phyloP scores from a whole-genome alignment of 352 stramenopile genomes.

The Phytopythium kandeliae region DNA sequence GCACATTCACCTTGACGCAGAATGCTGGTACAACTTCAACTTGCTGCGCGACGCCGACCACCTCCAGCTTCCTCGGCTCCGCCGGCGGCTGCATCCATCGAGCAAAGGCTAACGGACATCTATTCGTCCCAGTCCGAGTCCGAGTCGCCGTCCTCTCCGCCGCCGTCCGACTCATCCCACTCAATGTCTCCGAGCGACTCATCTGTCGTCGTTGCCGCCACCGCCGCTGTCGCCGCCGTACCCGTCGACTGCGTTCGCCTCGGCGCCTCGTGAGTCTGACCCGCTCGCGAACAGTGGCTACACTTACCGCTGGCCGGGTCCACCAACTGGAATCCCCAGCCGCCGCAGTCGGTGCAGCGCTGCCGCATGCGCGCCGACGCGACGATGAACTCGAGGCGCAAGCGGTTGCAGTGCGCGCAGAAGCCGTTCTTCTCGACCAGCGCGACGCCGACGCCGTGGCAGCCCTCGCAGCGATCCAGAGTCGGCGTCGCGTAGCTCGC shows the following conservation, averaged over 20 bases:
- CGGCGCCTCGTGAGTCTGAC: background rate
- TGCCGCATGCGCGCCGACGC: slow-evolving; percentile 52
- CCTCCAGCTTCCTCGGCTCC: no score
- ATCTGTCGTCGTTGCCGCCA: slow-evolving; percentile 4
- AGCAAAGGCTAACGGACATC: no score
- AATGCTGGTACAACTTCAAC: no score
- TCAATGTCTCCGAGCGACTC: slow-evolving; percentile 20
- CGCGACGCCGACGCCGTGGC: slow-evolving; percentile 41
- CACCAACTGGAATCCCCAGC: slow-evolving; percentile 56
- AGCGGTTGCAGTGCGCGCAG: slow-evolving; percentile 62
- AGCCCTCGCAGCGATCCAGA: slow-evolving; percentile 47
- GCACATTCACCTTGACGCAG: no score
- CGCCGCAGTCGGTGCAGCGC: slow-evolving; percentile 40
- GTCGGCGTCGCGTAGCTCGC: slow-evolving; percentile 12
- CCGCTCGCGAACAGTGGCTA: slow-evolving; percentile 36
- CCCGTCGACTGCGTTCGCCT: slow-evolving; percentile 1
- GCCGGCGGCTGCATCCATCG: background rate
- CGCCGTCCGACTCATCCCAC: slow-evolving; percentile 41
- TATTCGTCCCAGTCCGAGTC: slow-evolving; percentile 46
- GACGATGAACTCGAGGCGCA: slow-evolving; percentile 67
- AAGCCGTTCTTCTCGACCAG: slow-evolving; percentile 68
- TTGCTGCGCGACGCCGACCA: background rate
- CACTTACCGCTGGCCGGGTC: slow-evolving; percentile 38
- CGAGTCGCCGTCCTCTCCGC: slow-evolving; percentile 27
- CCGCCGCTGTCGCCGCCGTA: slow-evolving; percentile 3